These are phyloP conservation scores for Lepiota venenata DNA, from an alignment of 768 basidiomycete species.

Conservation along the genomic window DNA sequence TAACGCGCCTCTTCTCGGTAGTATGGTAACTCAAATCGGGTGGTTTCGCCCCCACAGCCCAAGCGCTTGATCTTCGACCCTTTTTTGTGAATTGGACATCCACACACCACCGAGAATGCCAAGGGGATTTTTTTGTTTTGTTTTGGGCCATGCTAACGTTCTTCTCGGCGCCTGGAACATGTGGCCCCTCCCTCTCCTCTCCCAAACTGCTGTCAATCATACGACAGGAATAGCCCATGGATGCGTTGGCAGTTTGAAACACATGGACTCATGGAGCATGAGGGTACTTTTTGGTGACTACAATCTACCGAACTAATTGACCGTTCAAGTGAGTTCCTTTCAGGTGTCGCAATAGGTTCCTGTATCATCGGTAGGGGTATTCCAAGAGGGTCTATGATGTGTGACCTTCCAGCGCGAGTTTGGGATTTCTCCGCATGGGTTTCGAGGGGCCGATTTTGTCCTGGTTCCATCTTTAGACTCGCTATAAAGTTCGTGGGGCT, in stretches of 20 bases:
- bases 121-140: not conserved
- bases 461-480: not conserved
- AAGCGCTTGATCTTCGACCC: not conserved
- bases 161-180: not conserved
- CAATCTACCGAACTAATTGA: not conserved
- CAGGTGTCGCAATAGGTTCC: too few relatives aligned
- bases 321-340: too few relatives aligned
- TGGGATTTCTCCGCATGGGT: too few relatives aligned
- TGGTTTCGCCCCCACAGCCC: not conserved
- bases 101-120: conserved; percentile 9
- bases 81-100: not conserved
- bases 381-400: not conserved
- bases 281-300: not conserved
- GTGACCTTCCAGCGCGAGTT: too few relatives aligned
- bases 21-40: not conserved
- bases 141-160: not conserved
- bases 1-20: not conserved
- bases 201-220: not conserved
- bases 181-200: too few relatives aligned
- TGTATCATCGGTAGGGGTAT: not conserved
- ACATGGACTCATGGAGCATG: conserved; percentile 1
- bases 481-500: not conserved
- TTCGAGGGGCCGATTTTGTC: not conserved
- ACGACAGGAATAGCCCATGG: not conserved
- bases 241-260: not conserved